A percentile compares a stretch with the other conserved stretches of the same genome.
Evolutionary conservation across 208 protist genomes (phyloP).

Genomic region (Leishmania tarentolae): DNA sequence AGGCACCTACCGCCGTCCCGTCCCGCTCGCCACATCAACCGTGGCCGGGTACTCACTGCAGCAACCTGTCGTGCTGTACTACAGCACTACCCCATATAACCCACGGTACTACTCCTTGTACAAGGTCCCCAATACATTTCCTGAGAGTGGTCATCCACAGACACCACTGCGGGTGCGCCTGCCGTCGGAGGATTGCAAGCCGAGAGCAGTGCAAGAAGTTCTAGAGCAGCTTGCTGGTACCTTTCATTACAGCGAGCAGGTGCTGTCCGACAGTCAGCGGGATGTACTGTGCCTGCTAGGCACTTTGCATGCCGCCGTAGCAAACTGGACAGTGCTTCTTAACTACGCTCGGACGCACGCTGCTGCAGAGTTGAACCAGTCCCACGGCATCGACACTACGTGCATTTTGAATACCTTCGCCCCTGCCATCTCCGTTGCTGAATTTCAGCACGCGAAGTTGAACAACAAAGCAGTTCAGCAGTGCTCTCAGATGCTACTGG

Average conservation of each 20-base stretch:
- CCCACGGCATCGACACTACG: conserved; percentile 1
- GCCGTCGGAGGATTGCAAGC: conserved; percentile 33
- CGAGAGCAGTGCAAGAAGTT: conserved; percentile 26
- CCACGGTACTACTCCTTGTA: conserved; percentile 32
- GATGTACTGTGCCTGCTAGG: conserved; percentile 71
- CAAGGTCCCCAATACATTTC: conserved; percentile 24
- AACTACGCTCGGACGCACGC: conserved; percentile 10
- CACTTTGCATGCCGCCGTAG: conserved; percentile 44
- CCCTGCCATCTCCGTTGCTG: conserved; percentile 39
- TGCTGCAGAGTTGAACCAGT: conserved; percentile 2
- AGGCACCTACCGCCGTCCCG: neutral
- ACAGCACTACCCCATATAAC: conserved; percentile 67
- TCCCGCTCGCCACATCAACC: conserved; percentile 12
- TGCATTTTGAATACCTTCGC: conserved; percentile 25
- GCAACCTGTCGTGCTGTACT: conserved; percentile 56
- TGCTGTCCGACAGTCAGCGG: conserved; percentile 51
- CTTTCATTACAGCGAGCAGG: conserved; percentile 58
- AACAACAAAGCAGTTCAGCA: conserved; percentile 84
- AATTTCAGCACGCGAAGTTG: conserved; percentile 78
- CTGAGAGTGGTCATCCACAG: conserved; percentile 9
- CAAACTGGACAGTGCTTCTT: conserved; percentile 59
- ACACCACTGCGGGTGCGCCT: conserved; percentile 28
- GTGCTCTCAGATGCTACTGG: conserved; percentile 71
- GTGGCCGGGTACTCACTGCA: conserved; percentile 23
- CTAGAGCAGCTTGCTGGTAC: conserved; percentile 36